Evolutionary conservation across 2,329 filamentous ascomycete genomes (phyloP).

Genomic region (Talaromyces pinophilus): DNA sequence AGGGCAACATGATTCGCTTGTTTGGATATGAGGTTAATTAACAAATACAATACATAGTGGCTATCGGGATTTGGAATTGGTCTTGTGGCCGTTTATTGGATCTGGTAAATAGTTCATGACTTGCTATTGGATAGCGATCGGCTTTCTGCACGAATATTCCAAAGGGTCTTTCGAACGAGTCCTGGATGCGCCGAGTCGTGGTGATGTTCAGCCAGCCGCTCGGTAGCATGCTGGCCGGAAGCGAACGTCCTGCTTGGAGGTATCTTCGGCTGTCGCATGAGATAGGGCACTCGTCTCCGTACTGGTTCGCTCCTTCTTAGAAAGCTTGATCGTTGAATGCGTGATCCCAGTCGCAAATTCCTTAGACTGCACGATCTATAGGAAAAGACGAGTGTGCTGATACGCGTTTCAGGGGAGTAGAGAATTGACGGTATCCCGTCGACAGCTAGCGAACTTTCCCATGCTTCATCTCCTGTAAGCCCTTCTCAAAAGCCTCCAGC

Average conservation of each 20-base stretch:
- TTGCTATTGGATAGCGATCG: background rate
- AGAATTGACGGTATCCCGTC: background rate
- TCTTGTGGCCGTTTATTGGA: background rate
- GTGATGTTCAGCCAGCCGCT: background rate
- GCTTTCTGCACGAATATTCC: background rate
- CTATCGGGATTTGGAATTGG: background rate
- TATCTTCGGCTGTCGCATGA: background rate
- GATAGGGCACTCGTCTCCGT: too few relatives aligned
- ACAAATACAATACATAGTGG: background rate
- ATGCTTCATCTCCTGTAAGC: conserved; percentile 28
- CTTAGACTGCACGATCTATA: background rate
- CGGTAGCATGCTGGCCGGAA: background rate
- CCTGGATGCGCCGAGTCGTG: background rate
- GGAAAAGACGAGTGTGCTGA: background rate
- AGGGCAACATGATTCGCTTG: background rate
- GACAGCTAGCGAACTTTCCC: background rate
- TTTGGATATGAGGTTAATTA: background rate
- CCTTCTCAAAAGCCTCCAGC: conserved; percentile 37
- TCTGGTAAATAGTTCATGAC: background rate
- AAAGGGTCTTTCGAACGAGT: background rate
- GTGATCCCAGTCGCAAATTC: background rate
- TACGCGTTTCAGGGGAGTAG: too few relatives aligned
- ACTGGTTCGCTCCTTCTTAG: background rate
- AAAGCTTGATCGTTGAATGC: background rate
- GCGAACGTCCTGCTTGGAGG: background rate